A percentile compares a stretch with the other conserved stretches of the same genome.
Evolutionary conservation across 2,329 filamentous ascomycete genomes (phyloP).

Genomic region (Alternaria solani): DNA sequence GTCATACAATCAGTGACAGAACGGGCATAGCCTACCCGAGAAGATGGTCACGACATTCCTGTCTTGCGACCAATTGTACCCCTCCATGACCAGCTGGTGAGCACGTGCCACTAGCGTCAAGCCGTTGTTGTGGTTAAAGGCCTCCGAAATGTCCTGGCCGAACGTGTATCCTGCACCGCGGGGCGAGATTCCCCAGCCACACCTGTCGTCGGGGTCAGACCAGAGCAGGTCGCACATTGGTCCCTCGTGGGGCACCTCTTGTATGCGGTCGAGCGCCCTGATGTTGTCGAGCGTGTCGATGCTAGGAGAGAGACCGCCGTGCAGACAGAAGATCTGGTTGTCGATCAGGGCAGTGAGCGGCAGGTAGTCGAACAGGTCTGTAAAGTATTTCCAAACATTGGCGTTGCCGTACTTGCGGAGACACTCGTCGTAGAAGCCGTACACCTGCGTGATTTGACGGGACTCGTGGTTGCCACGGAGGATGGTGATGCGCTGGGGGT

Average conservation of each 20-base stretch:
- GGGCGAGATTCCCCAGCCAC: slow-evolving; percentile 94
- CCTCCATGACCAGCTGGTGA: slow-evolving; percentile 99
- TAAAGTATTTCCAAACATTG: slow-evolving; percentile 81
- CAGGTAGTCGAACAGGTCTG: slow-evolving; percentile 80
- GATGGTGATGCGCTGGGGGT: slow-evolving; percentile 97
- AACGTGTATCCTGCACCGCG: slow-evolving; percentile 95
- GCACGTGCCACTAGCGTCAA: slow-evolving; percentile 94
- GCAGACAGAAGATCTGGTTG: slow-evolving; percentile 76
- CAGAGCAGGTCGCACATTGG: slow-evolving; percentile 80
- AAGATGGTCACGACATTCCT: slow-evolving; percentile 99
- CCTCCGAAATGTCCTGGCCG: slow-evolving; percentile 96
- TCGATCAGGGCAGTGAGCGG: slow-evolving; percentile 77
- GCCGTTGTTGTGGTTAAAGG: slow-evolving; percentile 99
- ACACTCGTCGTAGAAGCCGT: slow-evolving; percentile 81
- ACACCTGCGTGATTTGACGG: slow-evolving; percentile 79
- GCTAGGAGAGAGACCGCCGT: slow-evolving; percentile 75
- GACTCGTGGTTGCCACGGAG: slow-evolving; percentile 90
- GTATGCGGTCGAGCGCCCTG: slow-evolving; percentile 57
- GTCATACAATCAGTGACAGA: slow-evolving; percentile 12
- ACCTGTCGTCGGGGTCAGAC: slow-evolving; percentile 94
- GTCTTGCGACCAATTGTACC: slow-evolving; percentile 99
- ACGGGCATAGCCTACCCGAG: slow-evolving; percentile 63
- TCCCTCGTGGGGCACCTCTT: slow-evolving; percentile 79
- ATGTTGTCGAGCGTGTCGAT: slow-evolving; percentile 80
- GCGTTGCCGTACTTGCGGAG: slow-evolving; percentile 80